These are phyloP conservation scores for Aureobasidium sp. DNA, from an alignment of 2,329 filamentous ascomycete genomes.

Conservation along the genomic window DNA sequence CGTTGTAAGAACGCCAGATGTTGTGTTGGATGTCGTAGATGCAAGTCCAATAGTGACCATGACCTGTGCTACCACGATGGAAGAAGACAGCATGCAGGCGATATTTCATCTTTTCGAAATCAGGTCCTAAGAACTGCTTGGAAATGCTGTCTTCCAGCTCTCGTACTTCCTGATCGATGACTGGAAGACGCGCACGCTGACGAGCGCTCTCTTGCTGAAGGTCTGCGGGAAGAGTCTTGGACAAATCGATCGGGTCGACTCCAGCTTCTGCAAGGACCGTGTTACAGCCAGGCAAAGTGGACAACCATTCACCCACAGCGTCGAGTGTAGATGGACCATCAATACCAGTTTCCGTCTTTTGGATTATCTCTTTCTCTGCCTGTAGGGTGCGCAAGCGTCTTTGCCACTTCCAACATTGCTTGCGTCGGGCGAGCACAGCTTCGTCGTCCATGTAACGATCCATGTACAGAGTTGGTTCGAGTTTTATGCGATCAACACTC, in stretches of 20 bases:
- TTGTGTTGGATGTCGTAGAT: conserved; percentile 87
- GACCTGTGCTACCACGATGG: conserved; percentile 71
- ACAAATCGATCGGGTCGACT: conserved; percentile 47
- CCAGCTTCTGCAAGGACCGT: conserved; percentile 36
- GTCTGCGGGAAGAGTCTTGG: conserved; percentile 42
- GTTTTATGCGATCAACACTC: conserved; percentile 78
- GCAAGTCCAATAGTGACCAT: conserved; percentile 97
- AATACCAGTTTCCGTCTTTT: conserved; percentile 27
- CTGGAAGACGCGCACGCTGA: conserved; percentile 52
- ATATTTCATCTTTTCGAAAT: conserved; percentile 74
- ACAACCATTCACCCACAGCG: conserved; percentile 47
- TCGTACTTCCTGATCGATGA: conserved; percentile 44
- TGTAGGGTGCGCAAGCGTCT: conserved; percentile 54
- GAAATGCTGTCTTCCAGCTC: conserved; percentile 55
- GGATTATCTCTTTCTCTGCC: conserved; percentile 33
- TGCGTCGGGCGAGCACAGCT: conserved; percentile 68
- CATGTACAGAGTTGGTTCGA: conserved; percentile 86
- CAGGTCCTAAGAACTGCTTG: conserved; percentile 69
- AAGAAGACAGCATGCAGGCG: conserved; percentile 93
- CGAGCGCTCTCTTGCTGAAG: conserved; percentile 52
- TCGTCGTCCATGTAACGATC: conserved; percentile 87
- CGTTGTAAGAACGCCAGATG: conserved; percentile 96
- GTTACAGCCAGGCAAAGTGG: conserved; percentile 45
- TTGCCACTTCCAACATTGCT: conserved; percentile 80
- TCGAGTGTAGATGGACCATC: conserved; percentile 32